Evolutionary conservation across 306 rosid genomes (phyloP).

Genomic region (Hippophae rhamnoides): DNA sequence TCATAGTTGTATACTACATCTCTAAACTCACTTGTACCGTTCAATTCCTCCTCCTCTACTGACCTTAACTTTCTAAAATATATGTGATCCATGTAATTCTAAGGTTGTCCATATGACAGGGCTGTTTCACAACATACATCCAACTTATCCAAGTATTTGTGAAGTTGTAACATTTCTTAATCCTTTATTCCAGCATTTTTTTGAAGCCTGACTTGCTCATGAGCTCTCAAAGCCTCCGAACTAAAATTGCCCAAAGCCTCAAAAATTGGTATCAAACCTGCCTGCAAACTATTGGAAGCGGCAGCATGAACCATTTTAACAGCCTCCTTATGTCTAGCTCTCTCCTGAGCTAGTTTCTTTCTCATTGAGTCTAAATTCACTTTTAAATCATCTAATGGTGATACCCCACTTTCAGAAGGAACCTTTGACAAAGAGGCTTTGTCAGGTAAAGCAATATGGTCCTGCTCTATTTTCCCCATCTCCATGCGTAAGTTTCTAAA

Average conservation of each 20-base stretch:
- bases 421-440: conserved; percentile 40
- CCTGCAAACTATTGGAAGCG: conserved; percentile 69
- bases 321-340: conserved; percentile 69
- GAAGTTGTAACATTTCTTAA: neutral
- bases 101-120: conserved; percentile 12
- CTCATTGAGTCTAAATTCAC: conserved; percentile 83
- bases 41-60: conserved; percentile 6
- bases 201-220: conserved; percentile 72
- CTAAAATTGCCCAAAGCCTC: conserved; percentile 73
- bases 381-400: conserved; percentile 75
- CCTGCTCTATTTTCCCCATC: conserved; percentile 39
- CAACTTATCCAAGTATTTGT: conserved; percentile 8
- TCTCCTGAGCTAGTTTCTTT: conserved; percentile 66
- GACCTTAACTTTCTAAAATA: conserved; percentile 19
- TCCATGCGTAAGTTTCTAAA: conserved; percentile 51
- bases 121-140: neutral
- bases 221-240: conserved; percentile 72
- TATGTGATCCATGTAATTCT: conserved; percentile 6
- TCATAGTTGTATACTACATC: conserved; percentile 19
- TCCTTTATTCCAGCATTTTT: conserved; percentile 16
- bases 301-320: conserved; percentile 54
- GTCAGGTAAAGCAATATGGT: conserved; percentile 33
- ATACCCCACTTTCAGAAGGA: conserved; percentile 62
- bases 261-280: conserved; percentile 84
- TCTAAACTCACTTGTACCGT: conserved; percentile 16